Base-by-base conservation (phyloP, 78 protist species). In the Isochrysis galbana region DNA sequence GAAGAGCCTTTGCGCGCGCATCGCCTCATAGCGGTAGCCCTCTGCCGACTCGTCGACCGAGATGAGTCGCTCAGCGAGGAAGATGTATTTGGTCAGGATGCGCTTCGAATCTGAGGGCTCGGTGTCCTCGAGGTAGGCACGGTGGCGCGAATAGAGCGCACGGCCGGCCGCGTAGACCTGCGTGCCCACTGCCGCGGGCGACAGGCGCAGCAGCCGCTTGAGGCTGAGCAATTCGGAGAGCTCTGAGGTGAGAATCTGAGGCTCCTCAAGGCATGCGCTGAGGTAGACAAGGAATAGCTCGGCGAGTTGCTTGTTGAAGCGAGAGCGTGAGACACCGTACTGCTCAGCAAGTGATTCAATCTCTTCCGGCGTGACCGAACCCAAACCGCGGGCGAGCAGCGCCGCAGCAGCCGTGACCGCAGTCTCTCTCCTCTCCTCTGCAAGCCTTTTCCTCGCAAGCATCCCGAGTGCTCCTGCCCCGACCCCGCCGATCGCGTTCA, bases 101-200 rank as follows among this genome's bases (percentile, higher is more conserved):
- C 84, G 84, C 84, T 36, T 77, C 47, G 84, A 39, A 17, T 77
- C 46, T 23, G 14, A 23, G 36, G 2, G n/a, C 47, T 36, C 84
- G 34, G 5, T 17, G 84, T 77, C 84, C 84, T 77, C 84, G 47
- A 77, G 44, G 46, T 77, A 77, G 34, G 84, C 84, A 21, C 84
- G 84, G 84, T 77, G 84, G 46, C 84, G 84, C 23, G 84, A 77
- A 29, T 39, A 77, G 47, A 77, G 46, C 47, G 14, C 32, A 46
- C 84, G 84, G 47, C 34, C 84, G 46, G 84, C 84, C 32, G 84
- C 84, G 84, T 39, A 39, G 19, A 77, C 46, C 84, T 77, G 44
- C 32, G 1, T 39, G 21, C 84, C 84, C 44, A 39, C 46, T 46
- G 34, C 47, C 47, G 84, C 44, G 3, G 44, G 26, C 17, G 46